phyloP scores from a whole-genome alignment of 352 stramenopile genomes.

The Phytopythium sindhum region DNA sequence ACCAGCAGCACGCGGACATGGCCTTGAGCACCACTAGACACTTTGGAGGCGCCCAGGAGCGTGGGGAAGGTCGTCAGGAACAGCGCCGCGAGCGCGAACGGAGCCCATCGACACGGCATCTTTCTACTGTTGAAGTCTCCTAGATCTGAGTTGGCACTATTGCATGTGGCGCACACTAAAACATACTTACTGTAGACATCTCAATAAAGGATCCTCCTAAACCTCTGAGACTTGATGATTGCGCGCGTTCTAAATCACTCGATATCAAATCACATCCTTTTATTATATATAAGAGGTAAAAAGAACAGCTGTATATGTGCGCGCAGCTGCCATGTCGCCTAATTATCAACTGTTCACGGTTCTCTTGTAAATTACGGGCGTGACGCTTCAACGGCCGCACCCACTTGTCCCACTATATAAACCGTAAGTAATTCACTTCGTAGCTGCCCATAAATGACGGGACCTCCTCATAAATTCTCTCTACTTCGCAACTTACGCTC shows the following conservation, averaged over 20 bases:
- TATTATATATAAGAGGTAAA: background rate
- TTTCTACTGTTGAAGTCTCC: background rate
- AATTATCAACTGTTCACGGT: background rate
- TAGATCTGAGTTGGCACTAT: background rate
- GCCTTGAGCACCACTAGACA: background rate
- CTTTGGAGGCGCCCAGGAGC: background rate
- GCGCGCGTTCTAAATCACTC: background rate
- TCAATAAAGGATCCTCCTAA: background rate
- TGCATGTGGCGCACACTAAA: background rate
- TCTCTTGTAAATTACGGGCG: background rate
- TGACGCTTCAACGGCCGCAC: background rate
- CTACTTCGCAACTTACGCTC: background rate
- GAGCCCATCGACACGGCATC: background rate
- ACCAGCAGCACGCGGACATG: conserved; percentile 29
- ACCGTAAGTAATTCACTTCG: background rate
- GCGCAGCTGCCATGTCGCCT: background rate
- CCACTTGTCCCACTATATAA: too few relatives aligned
- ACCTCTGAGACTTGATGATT: background rate
- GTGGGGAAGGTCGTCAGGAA: background rate
- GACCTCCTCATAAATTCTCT: background rate
- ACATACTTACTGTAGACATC: background rate
- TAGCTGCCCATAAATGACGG: background rate
- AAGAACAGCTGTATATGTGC: too few relatives aligned
- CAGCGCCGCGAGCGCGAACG: background rate
- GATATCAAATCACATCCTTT: background rate